Evolutionary conservation across 2,329 filamentous ascomycete species (phyloP).

Genomic region (Ceratocystis colombiana): DNA sequence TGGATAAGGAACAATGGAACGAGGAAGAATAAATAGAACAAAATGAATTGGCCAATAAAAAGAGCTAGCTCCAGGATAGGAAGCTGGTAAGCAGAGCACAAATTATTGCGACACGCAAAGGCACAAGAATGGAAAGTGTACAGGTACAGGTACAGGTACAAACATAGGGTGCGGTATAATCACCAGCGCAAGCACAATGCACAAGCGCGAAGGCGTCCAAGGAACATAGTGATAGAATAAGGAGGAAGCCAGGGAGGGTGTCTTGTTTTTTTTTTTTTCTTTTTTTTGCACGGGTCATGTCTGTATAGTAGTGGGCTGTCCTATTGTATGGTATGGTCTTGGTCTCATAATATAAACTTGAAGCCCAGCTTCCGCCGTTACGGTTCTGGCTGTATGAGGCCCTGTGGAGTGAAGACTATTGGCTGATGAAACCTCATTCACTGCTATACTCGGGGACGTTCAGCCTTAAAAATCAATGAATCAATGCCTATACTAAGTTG

Average conservation of each 20-base stretch:
- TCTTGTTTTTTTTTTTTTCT: neutral
- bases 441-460: no score
- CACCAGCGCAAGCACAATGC: neutral
- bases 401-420: no score
- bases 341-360: no score
- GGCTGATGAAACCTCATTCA: no score
- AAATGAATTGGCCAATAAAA: neutral
- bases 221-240: neutral
- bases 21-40: conserved; percentile 5
- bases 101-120: neutral
- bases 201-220: neutral
- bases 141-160: conserved; percentile 4
- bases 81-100: neutral
- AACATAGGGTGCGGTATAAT: neutral
- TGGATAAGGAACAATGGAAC: neutral
- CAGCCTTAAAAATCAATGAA: no score
- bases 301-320: no score
- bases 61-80: neutral
- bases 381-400: no score
- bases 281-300: neutral
- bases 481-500: no score
- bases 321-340: no score
- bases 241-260: neutral
- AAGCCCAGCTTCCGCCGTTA: no score
- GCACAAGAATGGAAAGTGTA: neutral